Percentiles rank a stretch among this genome's conserved stretches.
Conservation (phyloP, 257 asterid species). For the Asclepias syriaca region DNA sequence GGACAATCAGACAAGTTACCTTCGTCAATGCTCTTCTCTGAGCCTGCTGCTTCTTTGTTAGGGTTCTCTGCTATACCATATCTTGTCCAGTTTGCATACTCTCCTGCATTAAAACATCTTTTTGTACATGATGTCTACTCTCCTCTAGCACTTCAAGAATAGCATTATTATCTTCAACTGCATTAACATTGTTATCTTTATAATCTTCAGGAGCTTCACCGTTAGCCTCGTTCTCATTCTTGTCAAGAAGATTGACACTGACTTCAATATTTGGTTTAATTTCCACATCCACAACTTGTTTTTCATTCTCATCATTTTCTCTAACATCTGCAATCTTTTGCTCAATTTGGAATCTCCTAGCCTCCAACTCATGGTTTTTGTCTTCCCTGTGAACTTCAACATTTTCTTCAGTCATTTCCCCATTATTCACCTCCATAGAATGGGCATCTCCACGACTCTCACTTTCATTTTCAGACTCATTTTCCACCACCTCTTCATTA, state of each 20-base stretch:
- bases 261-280: neutral
- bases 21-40: slow-evolving; percentile 30
- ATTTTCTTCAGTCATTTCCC: slow-evolving; percentile 36
- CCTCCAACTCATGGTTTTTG: slow-evolving; percentile 1
- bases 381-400: slow-evolving; percentile 18
- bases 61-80: slow-evolving; percentile 9
- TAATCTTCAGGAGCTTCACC: neutral
- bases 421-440: slow-evolving; percentile 47
- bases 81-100: slow-evolving; percentile 12
- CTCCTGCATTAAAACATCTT: slow-evolving; percentile 17
- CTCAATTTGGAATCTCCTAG: slow-evolving; percentile 12
- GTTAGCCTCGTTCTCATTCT: too few relatives aligned
- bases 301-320: slow-evolving; percentile 12
- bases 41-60: slow-evolving; percentile 14
- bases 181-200: neutral
- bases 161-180: neutral
- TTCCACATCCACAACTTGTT: slow-evolving; percentile 7
- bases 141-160: slow-evolving; percentile 4
- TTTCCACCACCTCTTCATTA: slow-evolving; percentile 58
- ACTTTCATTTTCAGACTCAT: slow-evolving; percentile 59
- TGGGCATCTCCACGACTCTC: slow-evolving; percentile 52
- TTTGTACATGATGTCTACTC: slow-evolving; percentile 1
- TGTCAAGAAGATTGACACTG: neutral
- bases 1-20: slow-evolving; percentile 30
- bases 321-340: slow-evolving; percentile 4